phyloP scores from a whole-genome alignment of 73 alveolate species.

The Breviolum minutum region DNA sequence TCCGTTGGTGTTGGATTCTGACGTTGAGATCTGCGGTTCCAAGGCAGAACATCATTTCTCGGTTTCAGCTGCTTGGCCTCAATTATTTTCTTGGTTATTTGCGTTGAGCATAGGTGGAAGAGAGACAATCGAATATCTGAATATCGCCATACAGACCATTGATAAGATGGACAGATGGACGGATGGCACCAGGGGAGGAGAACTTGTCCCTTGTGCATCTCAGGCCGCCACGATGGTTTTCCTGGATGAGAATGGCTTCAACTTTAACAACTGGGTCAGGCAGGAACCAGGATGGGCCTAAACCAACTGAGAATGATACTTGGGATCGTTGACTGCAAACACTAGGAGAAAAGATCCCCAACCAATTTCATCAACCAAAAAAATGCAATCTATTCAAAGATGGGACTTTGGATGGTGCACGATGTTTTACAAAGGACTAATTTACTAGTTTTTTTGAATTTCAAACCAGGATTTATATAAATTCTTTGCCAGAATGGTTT shows the following conservation, averaged over 20 bases:
- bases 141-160: too few relatives aligned
- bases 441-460: too few relatives aligned
- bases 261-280: conserved; percentile 95
- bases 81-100: too few relatives aligned
- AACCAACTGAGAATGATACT: not conserved
- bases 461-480: too few relatives aligned
- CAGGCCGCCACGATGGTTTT: conserved; percentile 91
- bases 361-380: not conserved
- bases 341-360: too few relatives aligned
- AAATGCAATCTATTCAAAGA: not conserved
- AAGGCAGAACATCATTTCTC: conserved; percentile 75
- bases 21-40: not conserved
- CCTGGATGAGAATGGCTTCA: conserved; percentile 84
- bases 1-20: not conserved
- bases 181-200: not conserved
- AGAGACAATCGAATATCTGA: too few relatives aligned
- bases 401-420: too few relatives aligned
- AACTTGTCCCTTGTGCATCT: not conserved
- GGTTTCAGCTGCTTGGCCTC: conserved; percentile 23
- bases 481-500: too few relatives aligned
- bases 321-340: too few relatives aligned
- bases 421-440: too few relatives aligned
- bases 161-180: not conserved
- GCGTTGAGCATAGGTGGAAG: too few relatives aligned
- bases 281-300: not conserved